A percentile compares a stretch with the other conserved stretches of the same genome.
phyloP scores from a whole-genome alignment of 345 rosid species.

The Odontarrhena argentea region DNA sequence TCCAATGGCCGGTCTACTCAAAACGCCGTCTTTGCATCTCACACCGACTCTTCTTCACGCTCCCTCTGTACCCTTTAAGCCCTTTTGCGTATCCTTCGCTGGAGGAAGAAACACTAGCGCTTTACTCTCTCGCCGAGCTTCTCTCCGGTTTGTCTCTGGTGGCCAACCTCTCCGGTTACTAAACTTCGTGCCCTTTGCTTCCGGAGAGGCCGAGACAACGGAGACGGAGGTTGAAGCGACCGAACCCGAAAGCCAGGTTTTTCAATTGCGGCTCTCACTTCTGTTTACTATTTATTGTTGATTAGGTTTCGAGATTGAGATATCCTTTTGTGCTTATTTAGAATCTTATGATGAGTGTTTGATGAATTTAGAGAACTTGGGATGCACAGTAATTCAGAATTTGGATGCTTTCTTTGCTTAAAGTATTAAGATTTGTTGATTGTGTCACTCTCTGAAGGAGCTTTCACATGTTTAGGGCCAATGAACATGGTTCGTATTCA shows the following conservation, averaged over 20 bases:
- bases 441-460: not conserved
- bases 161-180: conserved; percentile 46
- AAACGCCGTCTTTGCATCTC: conserved; percentile 56
- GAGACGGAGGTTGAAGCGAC: conserved; percentile 50
- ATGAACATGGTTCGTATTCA: not conserved
- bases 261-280: conserved; percentile 11
- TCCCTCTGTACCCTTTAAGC: conserved; percentile 40
- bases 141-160: conserved; percentile 42
- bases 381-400: not conserved
- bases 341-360: not conserved
- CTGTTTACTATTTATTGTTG: not conserved
- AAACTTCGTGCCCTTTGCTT: conserved; percentile 55
- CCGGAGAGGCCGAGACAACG: conserved; percentile 67
- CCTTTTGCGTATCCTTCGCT: conserved; percentile 49
- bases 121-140: conserved; percentile 37
- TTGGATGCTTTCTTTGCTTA: not conserved
- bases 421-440: conserved; percentile 27
- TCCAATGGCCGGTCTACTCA: conserved; percentile 70
- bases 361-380: conserved; percentile 6
- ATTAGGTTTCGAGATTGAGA: conserved; percentile 21
- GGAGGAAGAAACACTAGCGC: conserved; percentile 37
- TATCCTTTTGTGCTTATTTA: not conserved
- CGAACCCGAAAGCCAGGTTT: conserved; percentile 70
- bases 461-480: not conserved
- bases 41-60: conserved; percentile 41